Evolutionary conservation across 1,284 basidiomycete genomes (phyloP), one percentile per base, ranked within the genome.

Genomic region (Puccinia hordei): DNA sequence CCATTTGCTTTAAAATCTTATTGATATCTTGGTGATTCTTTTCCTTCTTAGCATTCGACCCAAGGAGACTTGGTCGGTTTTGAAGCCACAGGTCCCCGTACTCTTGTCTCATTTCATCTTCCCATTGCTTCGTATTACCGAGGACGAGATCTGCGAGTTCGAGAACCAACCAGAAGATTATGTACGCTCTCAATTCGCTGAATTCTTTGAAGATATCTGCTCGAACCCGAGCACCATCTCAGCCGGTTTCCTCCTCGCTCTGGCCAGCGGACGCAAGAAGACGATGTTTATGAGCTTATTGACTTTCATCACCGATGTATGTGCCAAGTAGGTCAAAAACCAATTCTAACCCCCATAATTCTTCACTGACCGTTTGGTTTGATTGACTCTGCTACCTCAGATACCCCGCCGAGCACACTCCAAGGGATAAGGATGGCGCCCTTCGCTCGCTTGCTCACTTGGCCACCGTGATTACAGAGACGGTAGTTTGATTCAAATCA

Each of bases 91-190:
- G 83, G 89, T 91, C 68, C 88, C 92, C 83, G 89, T 87, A 5
- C 88, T 95, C 6, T 89, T 94, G 22, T 90, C 91, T 17, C 89
- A 88, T 53, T 93, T 93, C 83, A 90, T 92, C 10, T 94, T 93
- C 87, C 92, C 93, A n/a, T 91, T 92, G 83, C 88, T 94, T 27
- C 91, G 90, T 49, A 93, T 94, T 87, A 92, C 90, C 27, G 86
- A 89, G 13, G 86, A 88, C 0, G 90, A 90, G 84, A 88, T 90
- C 83, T 88, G 90, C 71, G 87, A 91, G 19, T 95, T 93, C 91
- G 88, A 90, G 81, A 87, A 87, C 22, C 93, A 95, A 84, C 92
- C 92, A 1, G 87, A 92, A 44, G 93, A 94, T 81, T 94, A 92
- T 83, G 87, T 93, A 80, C 89, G 92, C 22, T 87, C 83, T 89